Evolutionary conservation across 106 monocot species (phyloP).

Genomic region (Acorus gramineus): DNA sequence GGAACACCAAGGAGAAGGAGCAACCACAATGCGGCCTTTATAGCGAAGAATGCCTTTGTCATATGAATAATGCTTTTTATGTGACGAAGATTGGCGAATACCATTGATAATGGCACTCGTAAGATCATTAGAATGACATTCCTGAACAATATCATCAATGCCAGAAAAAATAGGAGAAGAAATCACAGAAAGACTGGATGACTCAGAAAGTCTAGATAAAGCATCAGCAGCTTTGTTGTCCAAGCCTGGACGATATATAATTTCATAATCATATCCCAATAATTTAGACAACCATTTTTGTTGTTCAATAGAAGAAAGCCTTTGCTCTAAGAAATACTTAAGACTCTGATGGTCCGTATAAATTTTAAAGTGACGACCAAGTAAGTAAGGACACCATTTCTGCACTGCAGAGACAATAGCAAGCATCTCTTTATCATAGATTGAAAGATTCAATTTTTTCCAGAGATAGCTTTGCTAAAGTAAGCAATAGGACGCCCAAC

Average conservation of each 20-base stretch:
- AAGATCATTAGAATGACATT: no score
- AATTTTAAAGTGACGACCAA: not conserved
- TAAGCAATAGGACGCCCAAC: conserved; percentile 2
- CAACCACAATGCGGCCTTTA: not conserved
- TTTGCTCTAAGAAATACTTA: not conserved
- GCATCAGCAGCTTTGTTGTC: conserved; percentile 5
- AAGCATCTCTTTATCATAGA: not conserved
- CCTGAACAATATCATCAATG: no score
- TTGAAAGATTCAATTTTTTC: not conserved
- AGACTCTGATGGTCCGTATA: not conserved
- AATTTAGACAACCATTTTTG: conserved; percentile 1
- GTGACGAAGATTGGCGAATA: no score
- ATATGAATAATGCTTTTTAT: not conserved
- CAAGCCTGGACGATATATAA: conserved; percentile 1
- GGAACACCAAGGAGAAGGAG: not conserved
- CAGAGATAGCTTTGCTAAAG: conserved; percentile 2
- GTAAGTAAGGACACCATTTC: not conserved
- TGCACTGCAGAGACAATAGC: no score
- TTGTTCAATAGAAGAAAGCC: not conserved
- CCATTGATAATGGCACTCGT: no score
- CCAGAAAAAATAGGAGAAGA: no score
- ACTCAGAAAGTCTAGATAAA: not conserved
- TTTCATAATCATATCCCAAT: conserved; percentile 1
- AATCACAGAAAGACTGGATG: no score
- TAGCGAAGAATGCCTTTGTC: not conserved